Evolutionary conservation across 1,139 yeast genomes (phyloP).

Genomic region (Ogataea hybrid): DNA sequence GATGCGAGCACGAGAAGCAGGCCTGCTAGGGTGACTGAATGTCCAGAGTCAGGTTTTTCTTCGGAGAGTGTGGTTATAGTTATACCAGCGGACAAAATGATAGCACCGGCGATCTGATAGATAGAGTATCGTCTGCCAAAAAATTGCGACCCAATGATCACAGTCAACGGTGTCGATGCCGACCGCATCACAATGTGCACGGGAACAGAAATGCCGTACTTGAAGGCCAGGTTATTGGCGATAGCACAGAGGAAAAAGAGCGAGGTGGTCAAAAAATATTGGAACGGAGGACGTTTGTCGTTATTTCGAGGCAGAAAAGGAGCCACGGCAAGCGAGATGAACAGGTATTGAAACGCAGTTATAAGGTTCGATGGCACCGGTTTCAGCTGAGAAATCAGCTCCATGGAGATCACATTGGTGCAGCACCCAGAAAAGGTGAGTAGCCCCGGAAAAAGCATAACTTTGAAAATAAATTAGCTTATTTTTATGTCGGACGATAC

Average conservation of each 20-base stretch:
- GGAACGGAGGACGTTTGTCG: conserved; percentile 44
- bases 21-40: background rate
- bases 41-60: background rate
- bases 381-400: conserved; percentile 41
- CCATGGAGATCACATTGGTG: conserved; percentile 63
- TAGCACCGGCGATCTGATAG: conserved; percentile 49
- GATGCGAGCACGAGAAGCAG: conserved; percentile 17
- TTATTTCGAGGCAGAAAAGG: background rate
- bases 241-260: conserved; percentile 53
- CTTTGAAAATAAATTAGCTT: conserved; percentile 3
- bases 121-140: conserved; percentile 45
- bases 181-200: conserved; percentile 67
- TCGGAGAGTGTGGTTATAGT: conserved; percentile 42
- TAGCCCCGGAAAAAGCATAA: conserved; percentile 20
- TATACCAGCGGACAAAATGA: conserved; percentile 56
- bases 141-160: conserved; percentile 52
- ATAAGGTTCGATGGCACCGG: conserved; percentile 4
- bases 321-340: conserved; percentile 1
- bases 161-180: conserved; percentile 60
- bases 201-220: conserved; percentile 60
- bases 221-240: conserved; percentile 59
- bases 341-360: conserved; percentile 3
- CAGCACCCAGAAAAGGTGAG: conserved; percentile 76
- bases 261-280: conserved; percentile 48
- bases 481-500: conserved; percentile 5